These are phyloP conservation scores for Xylaria castorea DNA, from an alignment of 495 filamentous ascomycete species.

Conservation along the genomic window DNA sequence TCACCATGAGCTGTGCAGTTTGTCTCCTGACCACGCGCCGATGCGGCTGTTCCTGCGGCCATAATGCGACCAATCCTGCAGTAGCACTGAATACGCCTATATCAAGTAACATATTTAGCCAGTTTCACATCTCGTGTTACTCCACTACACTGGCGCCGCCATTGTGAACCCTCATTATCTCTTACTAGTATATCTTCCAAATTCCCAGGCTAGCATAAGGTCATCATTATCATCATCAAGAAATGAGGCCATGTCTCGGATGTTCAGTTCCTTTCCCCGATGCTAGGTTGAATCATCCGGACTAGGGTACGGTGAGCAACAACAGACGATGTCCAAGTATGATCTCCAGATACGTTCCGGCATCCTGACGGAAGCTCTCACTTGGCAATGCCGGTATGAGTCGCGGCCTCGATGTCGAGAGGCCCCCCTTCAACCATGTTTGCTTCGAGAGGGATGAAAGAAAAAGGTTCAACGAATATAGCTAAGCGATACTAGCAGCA, in stretches of 20 bases:
- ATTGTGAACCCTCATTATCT: not conserved
- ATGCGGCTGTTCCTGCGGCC: conserved; percentile 43
- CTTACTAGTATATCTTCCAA: not conserved
- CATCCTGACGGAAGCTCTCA: not conserved
- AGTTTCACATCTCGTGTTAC: conserved; percentile 16
- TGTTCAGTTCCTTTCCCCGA: not conserved
- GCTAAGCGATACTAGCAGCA: not conserved
- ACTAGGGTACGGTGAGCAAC: not conserved
- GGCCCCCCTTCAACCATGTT: not conserved
- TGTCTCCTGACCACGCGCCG: conserved; percentile 40
- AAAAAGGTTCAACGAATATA: not conserved
- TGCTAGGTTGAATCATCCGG: not conserved
- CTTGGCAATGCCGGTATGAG: conserved; percentile 3
- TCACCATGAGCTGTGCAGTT: conserved; percentile 28
- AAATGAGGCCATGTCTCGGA: conserved; percentile 1
- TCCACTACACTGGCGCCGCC: not conserved
- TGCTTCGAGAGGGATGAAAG: not conserved
- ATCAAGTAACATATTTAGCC: not conserved
- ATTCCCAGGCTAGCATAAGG: not conserved
- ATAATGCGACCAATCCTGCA: conserved; percentile 34
- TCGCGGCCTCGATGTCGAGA: not conserved
- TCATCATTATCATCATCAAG: not conserved
- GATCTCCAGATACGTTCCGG: conserved; percentile 13
- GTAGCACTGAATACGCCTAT: not conserved
- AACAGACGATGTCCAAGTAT: conserved; percentile 3